Base-by-base conservation (phyloP, 2,329 filamentous ascomycete genomes). In the Neobulgaria alba region DNA sequence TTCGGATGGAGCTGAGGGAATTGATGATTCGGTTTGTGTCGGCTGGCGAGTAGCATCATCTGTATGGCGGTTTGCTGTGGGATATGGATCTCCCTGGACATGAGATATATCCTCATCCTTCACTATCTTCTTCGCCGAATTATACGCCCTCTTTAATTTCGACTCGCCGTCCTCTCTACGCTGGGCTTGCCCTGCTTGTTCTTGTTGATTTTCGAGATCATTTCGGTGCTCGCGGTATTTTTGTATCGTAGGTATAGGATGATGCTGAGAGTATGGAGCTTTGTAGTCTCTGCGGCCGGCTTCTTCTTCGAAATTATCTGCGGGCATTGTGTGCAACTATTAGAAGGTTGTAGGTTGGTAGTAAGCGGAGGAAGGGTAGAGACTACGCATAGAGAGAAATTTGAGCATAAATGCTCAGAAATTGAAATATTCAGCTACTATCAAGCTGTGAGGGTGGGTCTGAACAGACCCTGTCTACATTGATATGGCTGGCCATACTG, bases 161-260 rank as follows among this genome's bases (percentile, higher is more conserved):
- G 51, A 49, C 12, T 55, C 50, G 23, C 54, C 51, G 20, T 55
- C 51, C 10, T 50, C 46, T 3, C 45, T 49, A 16, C 48, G 51
- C 30, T 55, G 52, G 30, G 51, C 43, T 36, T 50, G 46, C 38
- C 52, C 51, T 3, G 43, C 51, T 16, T 46, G 39, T 15, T 45
- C 33, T 18, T 49, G 38, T 23, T 49, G 39, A 12, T 42, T 47
- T 7, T 53, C 38, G 12, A 55, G 35, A 29, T 53, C 42, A 16
- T 47, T 38, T 10, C 47, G 46, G 41, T 52, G 49, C 44, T 55
- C 47, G 32, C 50, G 48, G 30, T 54, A 55, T 38, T 29, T 41
- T 35, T 54, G 50, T 10, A 55, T 43, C 3, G 51, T 55, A 38
- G 51, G 53, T 33, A 55, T 52, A 4, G 51, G 53, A 33, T 50